These are phyloP conservation scores for Jaltomata sinuosa DNA, from an alignment of 257 asterid species.

Conservation along the genomic window DNA sequence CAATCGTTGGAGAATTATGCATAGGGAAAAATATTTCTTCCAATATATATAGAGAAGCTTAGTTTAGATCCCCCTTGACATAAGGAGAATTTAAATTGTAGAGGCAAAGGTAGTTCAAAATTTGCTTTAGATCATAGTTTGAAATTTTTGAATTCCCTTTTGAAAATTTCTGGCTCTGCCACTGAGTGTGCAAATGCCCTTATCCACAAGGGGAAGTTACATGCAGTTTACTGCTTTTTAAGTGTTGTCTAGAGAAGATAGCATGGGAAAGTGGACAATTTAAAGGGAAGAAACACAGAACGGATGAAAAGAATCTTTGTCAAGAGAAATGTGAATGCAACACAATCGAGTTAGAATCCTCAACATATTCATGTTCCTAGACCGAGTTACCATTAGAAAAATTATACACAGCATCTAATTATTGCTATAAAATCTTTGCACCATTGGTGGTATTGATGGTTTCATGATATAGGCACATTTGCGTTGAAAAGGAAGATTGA, in stretches of 20 bases:
- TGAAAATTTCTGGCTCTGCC: background rate
- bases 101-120: background rate
- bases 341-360: background rate
- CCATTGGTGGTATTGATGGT: background rate
- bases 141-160: background rate
- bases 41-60: background rate
- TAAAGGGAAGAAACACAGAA: background rate
- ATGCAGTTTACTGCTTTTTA: too few relatives aligned
- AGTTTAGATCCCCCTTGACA: background rate
- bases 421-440: background rate
- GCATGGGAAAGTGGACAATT: too few relatives aligned
- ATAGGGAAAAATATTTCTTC: too few relatives aligned
- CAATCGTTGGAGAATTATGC: background rate
- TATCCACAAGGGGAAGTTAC: background rate
- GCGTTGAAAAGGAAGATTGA: conserved; percentile 69
- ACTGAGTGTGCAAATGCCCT: background rate
- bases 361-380: background rate
- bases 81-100: background rate
- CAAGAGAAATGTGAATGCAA: background rate
- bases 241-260: too few relatives aligned
- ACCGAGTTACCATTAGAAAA: background rate
- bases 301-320: background rate
- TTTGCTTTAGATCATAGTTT: background rate
- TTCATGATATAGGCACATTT: conserved; percentile 41
- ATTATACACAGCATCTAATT: background rate